Evolutionary conservation across 768 basidiomycete species (phyloP), one percentile per base, ranked within the genome.

Genomic region (Macrolepiota fuliginosa): DNA sequence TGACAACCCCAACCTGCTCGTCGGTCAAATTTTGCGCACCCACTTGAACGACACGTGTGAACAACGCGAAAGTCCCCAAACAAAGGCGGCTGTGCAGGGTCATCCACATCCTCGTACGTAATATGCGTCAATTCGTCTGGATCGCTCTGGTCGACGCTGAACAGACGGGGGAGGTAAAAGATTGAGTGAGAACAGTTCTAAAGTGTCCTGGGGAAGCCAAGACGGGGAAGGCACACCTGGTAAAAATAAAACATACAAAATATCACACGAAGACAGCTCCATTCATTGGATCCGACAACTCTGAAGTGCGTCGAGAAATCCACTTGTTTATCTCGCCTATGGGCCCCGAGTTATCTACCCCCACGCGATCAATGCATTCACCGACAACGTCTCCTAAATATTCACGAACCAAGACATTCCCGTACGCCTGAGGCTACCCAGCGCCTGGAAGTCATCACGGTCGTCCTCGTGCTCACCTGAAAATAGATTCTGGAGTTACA

Each of bases 1-100:
- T 75, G 25, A 82, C 69, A 7, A 71, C 63, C 13, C 65, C 66
- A 36, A 80, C 60, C 47, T 76, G 74, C 9, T 67, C 67, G 45
- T 73, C 68, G 4, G 75, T 74, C 27, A 79, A 68, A 37, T 72
- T 69, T 56, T 76, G 76, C 0, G 71, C 70, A 24, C 22, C 47
- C 36, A 63, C 68, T 47, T 40, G 57, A 53, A 47, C 19, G 10
- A 22, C 11, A 54, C 61, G 7, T 51, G 52, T 12, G 62, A 37
- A 15, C 17, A 55, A 27, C 10, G 24, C 15, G 15, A 27, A 15
- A 6, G 13, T 2, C 29, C 9, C n/a, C 29, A 13, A 47, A 3
- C 47, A 19, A 9, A 27, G 47, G 12, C 54, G 39, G 24, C 36
- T 12, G 19, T 42, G 54, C 47, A 45, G 42, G 47, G 25, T 12